Evolutionary conservation across 352 stramenopile genomes (phyloP), one percentile per base, ranked within the genome.

Genomic region (Hyaloperonospora brassicae): DNA sequence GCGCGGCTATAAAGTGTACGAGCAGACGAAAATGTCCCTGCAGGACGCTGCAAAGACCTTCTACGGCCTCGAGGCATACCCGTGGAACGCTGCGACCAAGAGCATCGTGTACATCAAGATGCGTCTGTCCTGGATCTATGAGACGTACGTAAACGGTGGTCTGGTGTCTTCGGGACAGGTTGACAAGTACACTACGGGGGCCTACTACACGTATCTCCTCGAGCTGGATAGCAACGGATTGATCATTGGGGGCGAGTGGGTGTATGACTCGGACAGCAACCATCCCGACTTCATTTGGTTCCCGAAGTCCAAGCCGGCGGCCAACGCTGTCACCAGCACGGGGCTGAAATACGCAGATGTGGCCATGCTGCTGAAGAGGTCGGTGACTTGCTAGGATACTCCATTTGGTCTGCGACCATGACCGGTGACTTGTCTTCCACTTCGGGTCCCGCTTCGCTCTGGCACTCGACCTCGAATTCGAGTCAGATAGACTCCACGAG

Each of bases 211-310:
- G 36, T 76, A 76, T 34, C 45, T 76, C 13, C 52, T 76, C 8
- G 68, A 76, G 41, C 45, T 76, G 52, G 68, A 76, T 34, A 47
- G 50, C 36, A 34, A 22, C n/a, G 59, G 62, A 21, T 17, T 14
- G 3, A 76, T 76, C 24, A 66, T 76, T 51, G 68, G 68, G 22
- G 68, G 68, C 34, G 68, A 76, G 52, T 73, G 68, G 70, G 64
- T 57, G 10, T 66, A 64, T 50, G 56, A 60, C 34, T 73, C 64
- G 35, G 43, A 62, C 7, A 39, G 54, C 12, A 42, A 64, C 25
- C 64, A 76, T 43, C 68, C 61, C 13, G 64, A 76, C 31, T 76
- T 76, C 50, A 22, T 73, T 0, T 76, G 64, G 64, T 54, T 73
- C 43, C 52, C 57, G 0, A 69, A 60, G 39, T 31, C 46, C 1